Conservation (phyloP, 306 rosid genomes). For the Coriaria nepalensis region DNA sequence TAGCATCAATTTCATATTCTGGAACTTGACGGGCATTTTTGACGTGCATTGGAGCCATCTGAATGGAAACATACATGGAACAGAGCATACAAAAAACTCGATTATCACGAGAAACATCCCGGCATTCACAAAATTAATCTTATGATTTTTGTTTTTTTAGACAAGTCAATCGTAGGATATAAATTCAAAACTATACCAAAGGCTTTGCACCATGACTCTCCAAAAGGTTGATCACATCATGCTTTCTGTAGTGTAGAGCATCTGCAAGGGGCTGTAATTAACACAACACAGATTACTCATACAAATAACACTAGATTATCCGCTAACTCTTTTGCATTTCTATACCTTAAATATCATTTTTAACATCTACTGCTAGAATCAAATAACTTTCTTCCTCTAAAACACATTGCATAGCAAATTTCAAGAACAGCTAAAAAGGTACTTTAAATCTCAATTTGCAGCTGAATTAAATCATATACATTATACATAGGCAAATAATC, state of each 20-base stretch:
- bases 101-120: neutral
- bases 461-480: too few species aligned
- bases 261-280: constrained; percentile 72
- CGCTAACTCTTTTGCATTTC: too few species aligned
- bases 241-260: constrained; percentile 67
- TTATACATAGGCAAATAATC: too few species aligned
- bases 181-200: constrained; percentile 28
- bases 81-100: constrained; percentile 3
- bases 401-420: too few species aligned
- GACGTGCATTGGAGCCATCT: constrained; percentile 88
- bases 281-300: constrained; percentile 13
- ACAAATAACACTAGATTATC: neutral
- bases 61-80: constrained; percentile 15
- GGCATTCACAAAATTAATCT: neutral
- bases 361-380: too few species aligned
- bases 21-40: constrained; percentile 73
- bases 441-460: too few species aligned
- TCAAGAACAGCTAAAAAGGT: too few species aligned
- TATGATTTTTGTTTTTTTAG: neutral
- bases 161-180: neutral
- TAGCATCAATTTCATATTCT: constrained; percentile 78
- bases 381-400: too few species aligned
- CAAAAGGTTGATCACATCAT: constrained; percentile 59
- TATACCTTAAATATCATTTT: too few species aligned
- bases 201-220: constrained; percentile 80